Conservation (phyloP, 257 asterid species). For the Euphrasia confusa region DNA sequence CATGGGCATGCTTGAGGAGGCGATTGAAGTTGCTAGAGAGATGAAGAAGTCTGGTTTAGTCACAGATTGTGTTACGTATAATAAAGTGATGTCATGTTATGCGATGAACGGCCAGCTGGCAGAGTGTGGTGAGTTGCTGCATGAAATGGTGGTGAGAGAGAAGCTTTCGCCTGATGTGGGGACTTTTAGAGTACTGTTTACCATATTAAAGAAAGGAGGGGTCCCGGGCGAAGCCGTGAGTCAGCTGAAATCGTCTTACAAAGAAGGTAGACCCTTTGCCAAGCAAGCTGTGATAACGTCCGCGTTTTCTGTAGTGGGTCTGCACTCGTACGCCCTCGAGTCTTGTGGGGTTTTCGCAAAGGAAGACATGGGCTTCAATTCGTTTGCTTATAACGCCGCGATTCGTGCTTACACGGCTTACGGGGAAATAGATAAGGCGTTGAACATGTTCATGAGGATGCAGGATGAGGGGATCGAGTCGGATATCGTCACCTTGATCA, state of each 20-base stretch:
- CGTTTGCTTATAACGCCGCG: slow-evolving; percentile 72
- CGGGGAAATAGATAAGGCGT: slow-evolving; percentile 62
- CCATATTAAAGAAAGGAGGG: slow-evolving; percentile 69
- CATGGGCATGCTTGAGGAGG: slow-evolving; percentile 87
- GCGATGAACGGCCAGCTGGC: slow-evolving; percentile 56
- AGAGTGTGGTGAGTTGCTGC: slow-evolving; percentile 72
- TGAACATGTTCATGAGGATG: slow-evolving; percentile 80
- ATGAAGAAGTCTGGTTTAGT: slow-evolving; percentile 60
- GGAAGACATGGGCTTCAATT: slow-evolving; percentile 38
- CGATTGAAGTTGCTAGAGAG: slow-evolving; percentile 71
- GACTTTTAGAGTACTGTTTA: slow-evolving; percentile 65
- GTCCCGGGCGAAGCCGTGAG: slow-evolving; percentile 52
- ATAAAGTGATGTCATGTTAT: slow-evolving; percentile 78
- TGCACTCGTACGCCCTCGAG: slow-evolving; percentile 69
- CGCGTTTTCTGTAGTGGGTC: slow-evolving; percentile 58
- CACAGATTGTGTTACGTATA: slow-evolving; percentile 54
- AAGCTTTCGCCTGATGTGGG: slow-evolving; percentile 59
- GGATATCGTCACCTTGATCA: slow-evolving; percentile 60
- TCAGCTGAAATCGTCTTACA: slow-evolving; percentile 57
- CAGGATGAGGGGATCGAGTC: slow-evolving; percentile 81
- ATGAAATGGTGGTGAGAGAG: slow-evolving; percentile 58
- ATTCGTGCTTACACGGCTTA: slow-evolving; percentile 61
- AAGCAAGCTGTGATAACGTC: slow-evolving; percentile 70
- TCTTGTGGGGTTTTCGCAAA: slow-evolving; percentile 49
- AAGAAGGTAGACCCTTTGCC: slow-evolving; percentile 61